Conservation (phyloP, 805 yeast species). For the Wickerhamomyces xylosicus region DNA sequence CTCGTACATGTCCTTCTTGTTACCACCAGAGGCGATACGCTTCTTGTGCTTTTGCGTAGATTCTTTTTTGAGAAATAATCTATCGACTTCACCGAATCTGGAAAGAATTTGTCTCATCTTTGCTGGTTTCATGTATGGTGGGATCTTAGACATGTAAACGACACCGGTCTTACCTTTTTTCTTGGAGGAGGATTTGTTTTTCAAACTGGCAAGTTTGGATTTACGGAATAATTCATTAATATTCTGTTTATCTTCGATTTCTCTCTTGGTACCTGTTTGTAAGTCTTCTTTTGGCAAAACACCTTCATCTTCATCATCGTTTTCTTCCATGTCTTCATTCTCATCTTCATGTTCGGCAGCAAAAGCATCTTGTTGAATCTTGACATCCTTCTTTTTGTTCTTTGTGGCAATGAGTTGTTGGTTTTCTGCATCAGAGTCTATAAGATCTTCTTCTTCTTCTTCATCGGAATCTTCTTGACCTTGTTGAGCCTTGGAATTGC, state of each 20-base stretch:
- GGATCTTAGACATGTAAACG: constrained; percentile 81
- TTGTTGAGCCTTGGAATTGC: background rate
- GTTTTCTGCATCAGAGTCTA: too few relatives aligned
- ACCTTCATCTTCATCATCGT: constrained; percentile 13
- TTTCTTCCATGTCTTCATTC: too few relatives aligned
- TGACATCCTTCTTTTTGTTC: too few relatives aligned
- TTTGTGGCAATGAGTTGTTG: too few relatives aligned
- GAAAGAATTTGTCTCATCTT: constrained; percentile 74
- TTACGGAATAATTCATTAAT: constrained; percentile 38
- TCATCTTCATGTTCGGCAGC: too few relatives aligned
- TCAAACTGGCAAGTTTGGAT: constrained; percentile 46
- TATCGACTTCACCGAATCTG: constrained; percentile 80
- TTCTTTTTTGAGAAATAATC: constrained; percentile 83
- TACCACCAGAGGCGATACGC: constrained; percentile 82
- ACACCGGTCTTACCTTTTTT: constrained; percentile 72
- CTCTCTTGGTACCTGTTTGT: constrained; percentile 5
- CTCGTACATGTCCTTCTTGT: constrained; percentile 74
- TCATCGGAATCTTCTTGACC: too few relatives aligned
- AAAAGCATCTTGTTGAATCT: too few relatives aligned
- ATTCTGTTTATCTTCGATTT: constrained; percentile 17
- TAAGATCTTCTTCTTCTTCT: too few relatives aligned
- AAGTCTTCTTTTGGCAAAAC: constrained; percentile 12
- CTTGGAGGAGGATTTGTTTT: constrained; percentile 43
- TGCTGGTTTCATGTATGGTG: constrained; percentile 96
- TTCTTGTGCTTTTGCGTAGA: constrained; percentile 50